Base-by-base conservation (phyloP, 2,329 filamentous ascomycete genomes). In the Cercospora brassicicola region DNA sequence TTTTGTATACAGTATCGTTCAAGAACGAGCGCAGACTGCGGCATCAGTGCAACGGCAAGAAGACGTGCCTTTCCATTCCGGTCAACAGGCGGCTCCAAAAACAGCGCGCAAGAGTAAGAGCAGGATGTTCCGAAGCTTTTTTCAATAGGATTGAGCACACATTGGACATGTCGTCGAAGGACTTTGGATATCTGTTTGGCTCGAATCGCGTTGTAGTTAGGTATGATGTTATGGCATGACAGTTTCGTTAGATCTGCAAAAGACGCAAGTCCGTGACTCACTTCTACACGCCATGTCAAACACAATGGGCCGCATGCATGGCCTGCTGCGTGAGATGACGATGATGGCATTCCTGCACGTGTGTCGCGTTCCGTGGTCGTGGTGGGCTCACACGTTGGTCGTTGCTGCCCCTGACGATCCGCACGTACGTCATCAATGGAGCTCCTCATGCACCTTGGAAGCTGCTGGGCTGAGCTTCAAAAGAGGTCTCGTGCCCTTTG, bases 31-130 rank as follows among this genome's bases (percentile, higher is more conserved):
- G 18, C 68, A 64, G 23, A 72, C 65, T 8, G 72, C 72, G 31
- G 68, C 68, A 13, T 67, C 66, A 42, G 59, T 66, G 39, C 69
- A 69, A 23, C 55, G 66, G 13, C 67, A 65, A 61, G 63, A 62
- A 33, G 65, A 68, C n/a, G 7, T 59, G 48, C 9, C 13, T 11
- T 56, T 15, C 7, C 31, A 28, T 36, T 53, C 39, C 23, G 66
- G 42, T 61, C 68, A 67, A 4, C 45, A 64, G 20, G 36, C 53
- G 6, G 36, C 42, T 10, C 60, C 48, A 7, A 73, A 72, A 65
- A 72, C 68, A 62, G 70, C 71, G 28, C 69, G 70, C 62, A 76
- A 74, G 67, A 70, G 64, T 39, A 73, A 73, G 67, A 76, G 74
- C 65, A 69, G 69, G 64, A 66, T 76, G 62, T 69, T 75, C 57